phyloP scores from a whole-genome alignment of 345 rosid genomes.

The Dipteronia sinensis region DNA sequence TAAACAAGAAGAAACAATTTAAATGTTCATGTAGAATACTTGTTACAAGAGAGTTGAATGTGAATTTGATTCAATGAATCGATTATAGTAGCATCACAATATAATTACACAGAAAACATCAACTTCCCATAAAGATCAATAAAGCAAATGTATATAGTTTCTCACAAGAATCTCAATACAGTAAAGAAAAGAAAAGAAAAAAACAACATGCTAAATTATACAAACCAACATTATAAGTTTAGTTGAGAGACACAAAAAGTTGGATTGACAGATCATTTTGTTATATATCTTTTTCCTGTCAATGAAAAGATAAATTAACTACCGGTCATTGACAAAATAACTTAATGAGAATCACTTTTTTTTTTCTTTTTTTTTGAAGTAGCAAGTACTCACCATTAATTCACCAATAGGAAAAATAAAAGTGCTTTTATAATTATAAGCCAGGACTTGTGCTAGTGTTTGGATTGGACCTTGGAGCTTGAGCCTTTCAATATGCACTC shows the following conservation, averaged over 20 bases:
- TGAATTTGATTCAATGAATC: not conserved
- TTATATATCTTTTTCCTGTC: not conserved
- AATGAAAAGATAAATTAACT: not conserved
- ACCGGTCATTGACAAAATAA: not conserved
- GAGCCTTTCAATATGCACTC: conserved; percentile 4
- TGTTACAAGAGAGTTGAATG: no score
- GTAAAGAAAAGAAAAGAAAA: not conserved
- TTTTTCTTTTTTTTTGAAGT: not conserved
- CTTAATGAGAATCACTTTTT: not conserved
- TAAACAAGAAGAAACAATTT: no score
- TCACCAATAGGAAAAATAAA: not conserved
- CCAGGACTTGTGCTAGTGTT: not conserved
- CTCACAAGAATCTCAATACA: not conserved
- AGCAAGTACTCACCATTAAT: not conserved
- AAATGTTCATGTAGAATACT: no score
- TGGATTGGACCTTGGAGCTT: not conserved
- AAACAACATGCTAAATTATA: not conserved
- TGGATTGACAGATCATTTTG: not conserved
- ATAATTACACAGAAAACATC: not conserved
- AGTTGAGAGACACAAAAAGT: not conserved
- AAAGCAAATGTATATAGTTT: not conserved
- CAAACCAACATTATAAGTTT: not conserved
- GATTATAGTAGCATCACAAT: not conserved
- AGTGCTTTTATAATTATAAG: not conserved
- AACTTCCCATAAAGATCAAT: not conserved